These are phyloP conservation scores for Lasiodiplodia gonubiensis DNA, from an alignment of 2,329 filamentous ascomycete genomes.

Conservation along the genomic window DNA sequence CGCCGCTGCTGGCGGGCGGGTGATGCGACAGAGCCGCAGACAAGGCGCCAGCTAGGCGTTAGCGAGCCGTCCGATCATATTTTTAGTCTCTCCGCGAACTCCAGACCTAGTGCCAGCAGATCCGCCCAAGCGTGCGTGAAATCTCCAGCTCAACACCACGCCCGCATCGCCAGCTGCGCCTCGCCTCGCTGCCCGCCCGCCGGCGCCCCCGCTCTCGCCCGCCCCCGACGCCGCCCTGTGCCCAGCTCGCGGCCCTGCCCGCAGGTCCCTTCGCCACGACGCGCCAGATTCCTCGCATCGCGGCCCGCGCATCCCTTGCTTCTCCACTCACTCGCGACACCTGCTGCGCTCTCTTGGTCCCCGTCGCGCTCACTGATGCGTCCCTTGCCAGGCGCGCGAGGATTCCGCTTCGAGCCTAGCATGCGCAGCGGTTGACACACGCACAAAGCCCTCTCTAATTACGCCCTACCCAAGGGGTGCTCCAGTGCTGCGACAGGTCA, in stretches of 20 bases:
- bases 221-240: constrained; percentile 17
- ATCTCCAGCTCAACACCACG: constrained; percentile 24
- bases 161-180: constrained; percentile 23
- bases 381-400: constrained; percentile 46
- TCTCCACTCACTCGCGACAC: constrained; percentile 38
- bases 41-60: constrained; percentile 6
- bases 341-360: constrained; percentile 28
- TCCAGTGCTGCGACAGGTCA: constrained; percentile 33
- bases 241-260: constrained; percentile 15
- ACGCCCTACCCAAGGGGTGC: constrained; percentile 41
- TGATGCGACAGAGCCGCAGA: constrained; percentile 19
- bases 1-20: neutral
- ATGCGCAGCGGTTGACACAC: constrained; percentile 45
- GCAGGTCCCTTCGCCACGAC: constrained; percentile 28
- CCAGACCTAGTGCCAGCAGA: constrained; percentile 25
- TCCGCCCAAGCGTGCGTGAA: constrained; percentile 21
- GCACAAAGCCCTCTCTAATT: constrained; percentile 35
- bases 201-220: constrained; percentile 17
- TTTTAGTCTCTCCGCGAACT: constrained; percentile 20
- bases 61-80: constrained; percentile 24
- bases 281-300: constrained; percentile 29
- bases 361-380: constrained; percentile 44
- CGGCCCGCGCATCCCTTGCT: constrained; percentile 27
- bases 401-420: constrained; percentile 46
- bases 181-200: constrained; percentile 21